Evolutionary conservation across 352 stramenopile species (phyloP).

Genomic region (Pythium dissimile): DNA sequence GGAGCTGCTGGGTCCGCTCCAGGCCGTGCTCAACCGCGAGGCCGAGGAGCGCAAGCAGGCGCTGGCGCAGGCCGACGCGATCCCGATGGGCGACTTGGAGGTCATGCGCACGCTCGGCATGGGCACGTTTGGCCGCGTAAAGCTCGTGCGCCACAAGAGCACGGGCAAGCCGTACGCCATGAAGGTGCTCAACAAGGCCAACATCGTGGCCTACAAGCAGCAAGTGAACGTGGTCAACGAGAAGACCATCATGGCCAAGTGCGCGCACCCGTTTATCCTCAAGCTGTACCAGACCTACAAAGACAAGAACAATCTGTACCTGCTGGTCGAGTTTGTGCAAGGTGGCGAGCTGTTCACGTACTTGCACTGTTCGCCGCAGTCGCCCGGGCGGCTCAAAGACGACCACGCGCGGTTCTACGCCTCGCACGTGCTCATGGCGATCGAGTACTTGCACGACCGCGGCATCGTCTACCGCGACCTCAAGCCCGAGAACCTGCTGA

Average conservation of each 20-base stretch:
- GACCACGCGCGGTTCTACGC: conserved; percentile 90
- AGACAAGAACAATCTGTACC: conserved; percentile 95
- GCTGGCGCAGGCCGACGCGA: conserved; percentile 6
- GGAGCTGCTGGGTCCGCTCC: conserved; percentile 72
- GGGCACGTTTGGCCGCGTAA: conserved; percentile 95
- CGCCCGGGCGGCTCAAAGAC: conserved; percentile 42
- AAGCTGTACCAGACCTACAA: conserved; percentile 95
- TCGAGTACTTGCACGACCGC: conserved; percentile 86
- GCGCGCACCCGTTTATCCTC: conserved; percentile 97
- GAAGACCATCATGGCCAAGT: conserved; percentile 96
- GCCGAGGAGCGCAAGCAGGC: conserved; percentile 41
- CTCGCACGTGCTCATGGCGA: conserved; percentile 83
- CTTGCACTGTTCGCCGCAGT: conserved; percentile 74
- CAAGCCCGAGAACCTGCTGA: conserved; percentile 83
- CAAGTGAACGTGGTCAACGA: conserved; percentile 98
- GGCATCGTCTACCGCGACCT: conserved; percentile 87
- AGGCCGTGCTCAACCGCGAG: conserved; percentile 40
- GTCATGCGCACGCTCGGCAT: conserved; percentile 93
- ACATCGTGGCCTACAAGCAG: conserved; percentile 96
- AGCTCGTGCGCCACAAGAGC: conserved; percentile 87
- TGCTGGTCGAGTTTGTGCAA: conserved; percentile 97
- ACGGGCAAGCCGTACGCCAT: conserved; percentile 92
- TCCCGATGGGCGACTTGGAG: conserved; percentile 70
- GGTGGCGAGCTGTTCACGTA: conserved; percentile 94
- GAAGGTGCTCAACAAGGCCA: conserved; percentile 95